Percentiles rank a stretch among this genome's conserved stretches.
Evolutionary conservation across 257 asterid species (phyloP).

Genomic region (Rauvolfia tetraphylla): DNA sequence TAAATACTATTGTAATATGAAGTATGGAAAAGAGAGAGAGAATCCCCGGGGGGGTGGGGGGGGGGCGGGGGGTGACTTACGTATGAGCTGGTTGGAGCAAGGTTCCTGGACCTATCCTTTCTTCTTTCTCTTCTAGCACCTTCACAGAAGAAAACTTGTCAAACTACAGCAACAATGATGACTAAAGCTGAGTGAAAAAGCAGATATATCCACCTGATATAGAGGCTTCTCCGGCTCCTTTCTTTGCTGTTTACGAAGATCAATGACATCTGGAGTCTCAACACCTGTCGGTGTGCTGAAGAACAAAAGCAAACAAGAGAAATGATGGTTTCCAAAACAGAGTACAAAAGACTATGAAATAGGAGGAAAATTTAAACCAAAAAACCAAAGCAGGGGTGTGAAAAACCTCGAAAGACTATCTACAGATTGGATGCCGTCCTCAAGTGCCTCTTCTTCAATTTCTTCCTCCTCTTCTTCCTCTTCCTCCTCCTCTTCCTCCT

Average conservation of each 20-base stretch:
- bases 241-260: conserved; percentile 97
- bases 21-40: no score
- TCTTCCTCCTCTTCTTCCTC: conserved; percentile 74
- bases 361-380: not conserved
- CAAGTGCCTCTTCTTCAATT: conserved; percentile 76
- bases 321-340: conserved; percentile 1
- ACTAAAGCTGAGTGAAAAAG: not conserved
- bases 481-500: conserved; percentile 77
- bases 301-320: conserved; percentile 21
- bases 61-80: conserved; percentile 34
- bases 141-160: conserved; percentile 26
- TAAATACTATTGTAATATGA: not conserved
- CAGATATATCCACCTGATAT: conserved; percentile 53
- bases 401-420: conserved; percentile 84
- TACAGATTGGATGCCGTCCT: conserved; percentile 86
- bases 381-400: not conserved
- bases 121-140: conserved; percentile 96
- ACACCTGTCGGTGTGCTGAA: conserved; percentile 96
- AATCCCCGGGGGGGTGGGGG: not conserved
- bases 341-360: not conserved
- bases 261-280: conserved; percentile 96
- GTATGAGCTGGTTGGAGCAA: conserved; percentile 82
- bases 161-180: not conserved
- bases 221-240: conserved; percentile 97
- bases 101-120: conserved; percentile 75